Conservation (phyloP, 495 filamentous ascomycete genomes). For the Podospora pseudocomata region DNA sequence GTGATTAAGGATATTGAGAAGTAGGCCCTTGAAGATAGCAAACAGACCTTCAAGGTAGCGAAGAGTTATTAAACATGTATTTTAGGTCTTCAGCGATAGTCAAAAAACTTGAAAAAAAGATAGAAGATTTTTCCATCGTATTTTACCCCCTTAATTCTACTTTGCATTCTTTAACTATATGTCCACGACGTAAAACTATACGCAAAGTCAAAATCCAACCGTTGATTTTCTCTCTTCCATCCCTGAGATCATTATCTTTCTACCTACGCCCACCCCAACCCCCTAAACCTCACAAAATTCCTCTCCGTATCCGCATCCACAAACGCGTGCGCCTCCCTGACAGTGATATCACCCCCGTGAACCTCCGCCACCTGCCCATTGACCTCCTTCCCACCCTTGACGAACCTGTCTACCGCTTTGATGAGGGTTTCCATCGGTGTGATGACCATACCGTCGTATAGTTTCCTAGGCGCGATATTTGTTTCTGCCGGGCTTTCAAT, state of each 20-base stretch:
- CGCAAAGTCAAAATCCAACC: too few species aligned
- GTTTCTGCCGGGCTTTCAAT: constrained; percentile 36
- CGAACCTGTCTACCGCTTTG: constrained; percentile 44
- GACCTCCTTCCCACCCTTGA: constrained; percentile 35
- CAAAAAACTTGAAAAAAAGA: too few species aligned
- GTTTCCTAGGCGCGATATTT: constrained; percentile 43
- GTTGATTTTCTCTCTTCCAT: too few species aligned
- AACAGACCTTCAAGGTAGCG: too few species aligned
- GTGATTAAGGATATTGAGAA: neutral
- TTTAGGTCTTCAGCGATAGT: too few species aligned
- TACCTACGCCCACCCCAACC: constrained; percentile 37
- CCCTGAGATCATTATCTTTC: too few species aligned
- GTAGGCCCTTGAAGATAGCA: too few species aligned
- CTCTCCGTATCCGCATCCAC: constrained; percentile 50
- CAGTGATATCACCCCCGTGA: constrained; percentile 51
- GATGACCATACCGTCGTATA: constrained; percentile 50
- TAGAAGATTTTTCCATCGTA: too few species aligned
- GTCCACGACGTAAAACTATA: too few species aligned
- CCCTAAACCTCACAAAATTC: constrained; percentile 51
- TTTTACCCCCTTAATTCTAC: too few species aligned
- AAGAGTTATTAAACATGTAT: too few species aligned
- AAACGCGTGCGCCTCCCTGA: constrained; percentile 46
- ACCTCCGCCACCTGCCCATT: constrained; percentile 52
- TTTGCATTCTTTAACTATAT: too few species aligned
- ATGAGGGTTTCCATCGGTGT: constrained; percentile 52